Evolutionary conservation across 2,329 filamentous ascomycete genomes (phyloP), one percentile per base, ranked within the genome.

Genomic region (Endothia cerciana): DNA sequence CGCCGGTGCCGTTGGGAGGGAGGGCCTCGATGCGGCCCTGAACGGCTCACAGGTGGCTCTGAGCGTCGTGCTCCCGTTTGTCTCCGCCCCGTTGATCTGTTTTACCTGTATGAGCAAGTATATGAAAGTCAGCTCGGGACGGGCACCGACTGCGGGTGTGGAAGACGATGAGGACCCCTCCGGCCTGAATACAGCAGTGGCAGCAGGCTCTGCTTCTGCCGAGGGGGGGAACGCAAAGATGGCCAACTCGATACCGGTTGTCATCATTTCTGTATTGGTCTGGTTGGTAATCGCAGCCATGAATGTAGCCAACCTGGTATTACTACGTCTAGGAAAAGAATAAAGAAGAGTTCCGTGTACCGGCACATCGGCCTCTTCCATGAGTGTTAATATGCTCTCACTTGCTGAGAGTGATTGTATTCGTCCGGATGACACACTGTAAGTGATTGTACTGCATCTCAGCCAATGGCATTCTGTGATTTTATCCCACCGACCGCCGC

Each of bases 11-110:
- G 87, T 95, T 0, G 93, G 93, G 0, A 85, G 86, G 28, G 76
- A 86, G 0, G 92, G 92, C 17, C 81, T 97, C 4, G 87, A 88
- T 55, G 83, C 84, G 5, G 91, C 92, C 0, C 79, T 97, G 38
- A 92, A 90, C 36, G 93, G 85, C 0, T 89, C 85, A 3, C 93
- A 97, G 76, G 92, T 96, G 7, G 90, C 87, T 0, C 81, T 97
- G 17, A 92, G 89, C 71, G 85, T 94, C 13, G 91, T 93, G 15
- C 76, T 97, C 61, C 93, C 93, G 0, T 94, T 97, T 73, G 87
- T 94, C n/a, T 88, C 87, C 0, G 91, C 92, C 0, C 93, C 93
- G 1, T 79, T 97, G 40, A 90, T 97, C 64, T 96, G 91, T 78
- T 96, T 96, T 72, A 97, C 93, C 0, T 92, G 90, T 71, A 84